phyloP scores from a whole-genome alignment of 148 eudicot species.

The Rhododendron simsii region DNA sequence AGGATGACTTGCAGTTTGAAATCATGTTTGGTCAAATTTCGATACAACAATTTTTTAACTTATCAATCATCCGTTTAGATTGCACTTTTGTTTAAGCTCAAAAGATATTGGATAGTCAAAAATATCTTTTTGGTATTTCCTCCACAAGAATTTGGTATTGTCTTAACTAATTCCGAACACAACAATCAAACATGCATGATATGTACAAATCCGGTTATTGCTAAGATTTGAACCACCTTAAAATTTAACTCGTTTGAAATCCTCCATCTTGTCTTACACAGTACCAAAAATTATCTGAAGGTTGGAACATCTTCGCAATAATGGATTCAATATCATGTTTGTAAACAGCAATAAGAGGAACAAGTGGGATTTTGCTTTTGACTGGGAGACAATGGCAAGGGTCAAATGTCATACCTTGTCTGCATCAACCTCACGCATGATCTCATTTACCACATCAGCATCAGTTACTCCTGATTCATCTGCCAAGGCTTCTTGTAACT shows the following conservation, averaged over 20 bases:
- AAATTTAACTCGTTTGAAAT: neutral
- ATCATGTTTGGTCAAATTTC: neutral
- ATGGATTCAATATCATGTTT: neutral
- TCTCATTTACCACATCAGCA: constrained; percentile 58
- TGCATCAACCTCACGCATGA: constrained; percentile 87
- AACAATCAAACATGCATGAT: neutral
- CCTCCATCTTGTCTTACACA: neutral
- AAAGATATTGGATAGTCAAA: neutral
- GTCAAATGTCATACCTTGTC: constrained; percentile 53
- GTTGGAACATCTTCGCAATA: neutral
- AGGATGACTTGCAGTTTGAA: neutral
- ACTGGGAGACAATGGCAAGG: neutral
- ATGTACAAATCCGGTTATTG: neutral
- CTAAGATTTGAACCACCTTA: neutral
- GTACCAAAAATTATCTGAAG: neutral
- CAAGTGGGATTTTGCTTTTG: neutral
- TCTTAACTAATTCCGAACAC: neutral
- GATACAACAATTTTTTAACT: neutral
- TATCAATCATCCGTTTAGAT: neutral
- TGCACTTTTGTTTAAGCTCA: neutral
- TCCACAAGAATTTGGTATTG: neutral
- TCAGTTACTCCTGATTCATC: constrained; percentile 76
- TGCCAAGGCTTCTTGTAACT: constrained; percentile 70
- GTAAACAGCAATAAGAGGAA: neutral
- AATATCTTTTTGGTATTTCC: neutral